phyloP scores from a whole-genome alignment of 1,284 basidiomycete species.

The Meira miltonrushii region DNA sequence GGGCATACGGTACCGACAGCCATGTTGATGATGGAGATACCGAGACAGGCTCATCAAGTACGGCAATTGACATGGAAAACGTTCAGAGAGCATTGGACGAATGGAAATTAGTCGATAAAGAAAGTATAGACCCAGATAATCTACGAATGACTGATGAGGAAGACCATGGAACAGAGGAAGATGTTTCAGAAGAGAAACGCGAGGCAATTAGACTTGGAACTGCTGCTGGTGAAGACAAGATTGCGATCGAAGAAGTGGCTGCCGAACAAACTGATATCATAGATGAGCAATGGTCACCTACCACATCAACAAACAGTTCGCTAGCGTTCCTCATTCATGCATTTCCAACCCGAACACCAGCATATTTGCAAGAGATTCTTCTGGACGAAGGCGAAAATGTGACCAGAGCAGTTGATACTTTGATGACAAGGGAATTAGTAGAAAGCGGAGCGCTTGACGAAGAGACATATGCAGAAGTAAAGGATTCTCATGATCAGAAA shows the following conservation, averaged over 20 bases:
- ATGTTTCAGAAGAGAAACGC: conserved; percentile 12
- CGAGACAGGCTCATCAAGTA: background rate
- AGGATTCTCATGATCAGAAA: background rate
- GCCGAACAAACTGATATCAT: background rate
- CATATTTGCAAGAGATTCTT: conserved; percentile 30
- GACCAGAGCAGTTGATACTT: conserved; percentile 30
- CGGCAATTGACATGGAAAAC: conserved; percentile 6
- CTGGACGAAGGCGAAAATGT: conserved; percentile 27
- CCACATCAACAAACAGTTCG: background rate
- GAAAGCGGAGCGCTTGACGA: conserved; percentile 24
- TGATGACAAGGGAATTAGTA: conserved; percentile 37
- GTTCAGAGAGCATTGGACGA: conserved; percentile 26
- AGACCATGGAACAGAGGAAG: background rate
- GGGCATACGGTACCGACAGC: background rate
- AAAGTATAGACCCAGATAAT: conserved; percentile 21
- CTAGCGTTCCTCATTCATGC: conserved; percentile 32
- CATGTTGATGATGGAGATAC: conserved; percentile 10
- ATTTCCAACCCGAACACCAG: conserved; percentile 26
- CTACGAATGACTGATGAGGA: conserved; percentile 32
- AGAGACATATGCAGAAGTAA: background rate
- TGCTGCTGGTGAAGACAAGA: conserved; percentile 9
- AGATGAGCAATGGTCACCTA: background rate
- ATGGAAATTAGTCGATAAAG: conserved; percentile 25
- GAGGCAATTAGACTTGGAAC: conserved; percentile 16
- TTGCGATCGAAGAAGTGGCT: background rate